Conservation (phyloP, 192 early-diverging fungal species). For the Mortierella hygrophila region DNA sequence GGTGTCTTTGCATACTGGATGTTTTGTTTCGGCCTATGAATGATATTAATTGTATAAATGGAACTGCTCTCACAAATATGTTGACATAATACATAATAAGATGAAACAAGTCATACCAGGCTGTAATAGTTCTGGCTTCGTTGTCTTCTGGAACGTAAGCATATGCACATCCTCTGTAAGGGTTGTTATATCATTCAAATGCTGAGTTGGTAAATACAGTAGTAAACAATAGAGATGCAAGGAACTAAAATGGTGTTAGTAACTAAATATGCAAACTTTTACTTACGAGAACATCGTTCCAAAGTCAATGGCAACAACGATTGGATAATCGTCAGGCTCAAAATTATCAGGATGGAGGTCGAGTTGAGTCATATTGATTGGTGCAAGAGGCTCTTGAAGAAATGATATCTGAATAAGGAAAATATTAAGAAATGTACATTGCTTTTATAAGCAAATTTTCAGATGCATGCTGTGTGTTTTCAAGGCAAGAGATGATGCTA, state of each 20-base stretch:
- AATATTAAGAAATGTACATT: too few species aligned
- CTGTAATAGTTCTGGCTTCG: neutral
- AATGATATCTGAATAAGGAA: too few species aligned
- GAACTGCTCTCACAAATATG: too few species aligned
- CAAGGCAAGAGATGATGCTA: too few species aligned
- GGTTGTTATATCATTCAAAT: neutral
- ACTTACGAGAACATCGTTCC: slow-evolving; percentile 23
- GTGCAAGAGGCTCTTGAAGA: neutral
- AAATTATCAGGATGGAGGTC: too few species aligned
- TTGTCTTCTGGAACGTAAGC: slow-evolving; percentile 15
- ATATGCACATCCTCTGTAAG: slow-evolving; percentile 23
- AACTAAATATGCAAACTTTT: neutral
- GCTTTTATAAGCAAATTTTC: too few species aligned
- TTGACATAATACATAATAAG: too few species aligned
- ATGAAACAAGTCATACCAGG: slow-evolving; percentile 10
- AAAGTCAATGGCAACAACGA: slow-evolving; percentile 21
- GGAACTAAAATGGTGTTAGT: neutral
- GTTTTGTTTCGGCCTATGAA: slow-evolving; percentile 31
- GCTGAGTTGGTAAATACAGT: neutral
- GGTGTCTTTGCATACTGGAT: slow-evolving; percentile 53
- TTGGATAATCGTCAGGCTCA: slow-evolving; percentile 12
- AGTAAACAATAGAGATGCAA: too few species aligned
- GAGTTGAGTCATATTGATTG: neutral
- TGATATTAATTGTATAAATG: too few species aligned
- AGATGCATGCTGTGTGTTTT: too few species aligned